Percentiles rank a stretch among this genome's conserved stretches.
Evolutionary conservation across 169 alveolate species (phyloP).

Genomic region (Plasmodium cynomolgi): DNA sequence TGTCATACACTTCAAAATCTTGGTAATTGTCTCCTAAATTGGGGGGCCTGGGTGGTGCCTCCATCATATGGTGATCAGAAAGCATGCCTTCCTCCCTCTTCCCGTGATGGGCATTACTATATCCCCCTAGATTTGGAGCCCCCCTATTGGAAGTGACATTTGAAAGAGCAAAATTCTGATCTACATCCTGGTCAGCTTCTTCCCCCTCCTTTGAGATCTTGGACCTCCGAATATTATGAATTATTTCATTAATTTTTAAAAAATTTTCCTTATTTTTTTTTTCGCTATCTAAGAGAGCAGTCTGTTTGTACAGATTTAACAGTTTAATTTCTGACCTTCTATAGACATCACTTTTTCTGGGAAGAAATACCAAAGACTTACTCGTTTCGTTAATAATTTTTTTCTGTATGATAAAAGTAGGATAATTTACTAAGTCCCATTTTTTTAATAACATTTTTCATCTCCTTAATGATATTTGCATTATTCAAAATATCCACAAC

Average conservation of each 20-base stretch:
- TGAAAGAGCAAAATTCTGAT: background rate
- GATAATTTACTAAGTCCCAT: slow-evolving; percentile 39
- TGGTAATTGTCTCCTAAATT: background rate
- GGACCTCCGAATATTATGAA: background rate
- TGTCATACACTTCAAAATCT: background rate
- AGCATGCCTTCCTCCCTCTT: background rate
- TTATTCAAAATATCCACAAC: background rate
- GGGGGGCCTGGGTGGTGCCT: background rate
- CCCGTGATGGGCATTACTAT: background rate
- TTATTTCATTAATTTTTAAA: slow-evolving; percentile 2
- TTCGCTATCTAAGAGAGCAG: slow-evolving; percentile 26
- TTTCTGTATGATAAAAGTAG: slow-evolving; percentile 30
- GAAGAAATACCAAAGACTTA: background rate
- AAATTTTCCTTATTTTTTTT: background rate
- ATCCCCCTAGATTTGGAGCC: background rate
- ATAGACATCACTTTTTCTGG: slow-evolving; percentile 23
- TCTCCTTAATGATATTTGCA: slow-evolving; percentile 1
- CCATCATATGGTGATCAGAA: background rate
- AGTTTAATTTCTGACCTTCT: slow-evolving; percentile 9
- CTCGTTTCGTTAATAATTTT: background rate
- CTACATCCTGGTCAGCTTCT: background rate
- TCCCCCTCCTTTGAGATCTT: background rate
- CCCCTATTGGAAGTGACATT: background rate
- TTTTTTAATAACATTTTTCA: slow-evolving; percentile 29
- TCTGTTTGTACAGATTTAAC: slow-evolving; percentile 30